Base-by-base conservation (phyloP, 169 alveolate genomes). In the Plasmodium malariae region DNA sequence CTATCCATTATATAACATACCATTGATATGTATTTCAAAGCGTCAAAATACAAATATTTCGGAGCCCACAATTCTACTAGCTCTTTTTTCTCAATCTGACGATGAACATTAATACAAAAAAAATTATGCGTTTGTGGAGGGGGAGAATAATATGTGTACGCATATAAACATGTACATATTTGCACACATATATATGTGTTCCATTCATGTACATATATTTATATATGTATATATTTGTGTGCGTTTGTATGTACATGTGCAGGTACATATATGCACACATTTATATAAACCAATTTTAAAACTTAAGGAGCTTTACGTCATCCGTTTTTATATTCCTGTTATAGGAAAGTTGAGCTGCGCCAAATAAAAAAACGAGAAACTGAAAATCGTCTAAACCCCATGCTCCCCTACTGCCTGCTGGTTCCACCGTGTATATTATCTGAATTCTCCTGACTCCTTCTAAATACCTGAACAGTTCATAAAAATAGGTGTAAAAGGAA, bases 391-490 rank as follows among this genome's bases (percentile, higher is more conserved):
- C 99, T 34, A 99, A 93, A 7, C 99, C 99, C 99, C 99, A 99
- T 40, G 98, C 99, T 3, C 99, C 99, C 86, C 98, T 99, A 30
- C 99, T 97, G 5, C 99, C 99, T 0, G 99, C 99, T 2, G 99
- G 99, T 90, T 99, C 99, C 30, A 99, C 97, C 67, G 96, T 96
- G 92, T 98, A 99, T 49, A 96, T 91, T 45, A 95, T 94, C 90
- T 98, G 98, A 28, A 98, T 93, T 83, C 95, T 95, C 89, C 99
- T 97, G 88, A 98, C 97, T 43, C 98, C 93, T 51, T 94, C 95
- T 32, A 99, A 94, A 91, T 99, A 99, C 69, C 99, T 97, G 69
- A 85, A 65, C 54, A 51, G 49, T 36, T 57, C 5, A 6, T 26
- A 49, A 36, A 55, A 62, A 59, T 12, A 1, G 21, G 4, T 17